Base-by-base conservation (phyloP, 2,329 filamentous ascomycete species). In the Colletotrichum lupini region DNA sequence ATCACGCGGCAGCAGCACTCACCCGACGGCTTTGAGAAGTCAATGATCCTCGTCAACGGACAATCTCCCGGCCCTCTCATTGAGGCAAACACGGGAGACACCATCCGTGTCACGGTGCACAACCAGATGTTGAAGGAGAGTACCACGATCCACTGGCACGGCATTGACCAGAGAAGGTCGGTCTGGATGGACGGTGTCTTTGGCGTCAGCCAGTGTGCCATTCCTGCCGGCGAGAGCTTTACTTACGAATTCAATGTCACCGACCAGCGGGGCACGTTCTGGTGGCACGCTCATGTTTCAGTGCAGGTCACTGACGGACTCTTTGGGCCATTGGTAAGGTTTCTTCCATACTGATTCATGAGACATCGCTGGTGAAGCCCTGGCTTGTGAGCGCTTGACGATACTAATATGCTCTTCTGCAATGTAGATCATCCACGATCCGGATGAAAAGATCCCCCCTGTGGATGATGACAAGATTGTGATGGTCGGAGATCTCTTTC, bases 131-230 rank as follows among this genome's bases (percentile, higher is more conserved):
- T 75, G 16, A 77, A 80, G 49, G 75, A 75, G 60, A 82, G 79
- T 67, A 90, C 92, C 2, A 87, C 87, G 59, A 84, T 94, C 16
- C 92, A 94, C 77, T 94, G 91, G 83, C 92, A 94, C 77, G 92
- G 92, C 22, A 84, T 94, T 74, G 90, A 89, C 76, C 91, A 93
- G 81, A 88, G 88, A 75, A 88, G 89, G 46, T 89, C 89, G 0
- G 90, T 86, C 24, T 87, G 89, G 74, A 92, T 93, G 90, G 92
- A 94, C 76, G 92, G 92, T 3, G 87, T 91, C 2, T 82, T 86
- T 0, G 89, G 88, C 49, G 87, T 93, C 9, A 90, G 87, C 1
- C 92, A 92, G 76, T 92, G 90, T 75, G 84, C 84, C 1, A 89
- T 93, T 22, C 84, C 87, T 1, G 86, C 91, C 0, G 90, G 89